These are phyloP conservation scores for Naganishia onofrii DNA, from an alignment of 768 basidiomycete species.

Conservation along the genomic window DNA sequence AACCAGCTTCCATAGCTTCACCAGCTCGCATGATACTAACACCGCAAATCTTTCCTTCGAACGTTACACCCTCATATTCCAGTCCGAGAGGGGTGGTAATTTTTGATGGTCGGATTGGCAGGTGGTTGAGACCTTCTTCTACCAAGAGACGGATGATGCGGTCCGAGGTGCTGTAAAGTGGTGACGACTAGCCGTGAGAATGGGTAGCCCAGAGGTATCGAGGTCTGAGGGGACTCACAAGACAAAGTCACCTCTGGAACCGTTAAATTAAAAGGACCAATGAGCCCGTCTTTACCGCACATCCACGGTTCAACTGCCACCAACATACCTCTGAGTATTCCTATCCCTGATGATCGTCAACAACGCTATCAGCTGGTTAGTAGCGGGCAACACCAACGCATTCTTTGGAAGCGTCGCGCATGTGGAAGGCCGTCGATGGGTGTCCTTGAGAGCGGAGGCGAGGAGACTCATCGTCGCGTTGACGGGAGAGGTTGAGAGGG, in stretches of 20 bases:
- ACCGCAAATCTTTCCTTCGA: constrained; percentile 94
- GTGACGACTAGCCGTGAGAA: neutral
- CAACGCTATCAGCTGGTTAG: constrained; percentile 87
- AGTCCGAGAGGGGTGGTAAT: constrained; percentile 60
- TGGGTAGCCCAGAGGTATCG: neutral
- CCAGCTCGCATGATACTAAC: constrained; percentile 93
- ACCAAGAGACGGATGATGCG: constrained; percentile 71
- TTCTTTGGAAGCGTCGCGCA: constrained; percentile 63
- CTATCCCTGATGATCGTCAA: constrained; percentile 92
- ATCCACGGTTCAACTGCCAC: constrained; percentile 15
- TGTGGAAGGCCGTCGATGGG: constrained; percentile 18
- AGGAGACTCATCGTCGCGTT: constrained; percentile 27
- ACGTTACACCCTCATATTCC: constrained; percentile 83
- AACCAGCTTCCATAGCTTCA: constrained; percentile 97
- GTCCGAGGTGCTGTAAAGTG: constrained; percentile 47
- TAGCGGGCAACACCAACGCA: constrained; percentile 84
- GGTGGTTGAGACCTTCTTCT: constrained; percentile 70
- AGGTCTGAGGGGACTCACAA: constrained; percentile 55
- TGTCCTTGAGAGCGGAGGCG: constrained; percentile 18
- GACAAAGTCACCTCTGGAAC: constrained; percentile 76
- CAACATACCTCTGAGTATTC: constrained; percentile 64
- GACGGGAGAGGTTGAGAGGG: neutral
- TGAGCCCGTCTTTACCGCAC: neutral
- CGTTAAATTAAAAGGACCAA: neutral
- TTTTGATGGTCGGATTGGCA: constrained; percentile 67